Conservation (phyloP, 2,329 filamentous ascomycete species). For the Zasmidium citrigriseum region DNA sequence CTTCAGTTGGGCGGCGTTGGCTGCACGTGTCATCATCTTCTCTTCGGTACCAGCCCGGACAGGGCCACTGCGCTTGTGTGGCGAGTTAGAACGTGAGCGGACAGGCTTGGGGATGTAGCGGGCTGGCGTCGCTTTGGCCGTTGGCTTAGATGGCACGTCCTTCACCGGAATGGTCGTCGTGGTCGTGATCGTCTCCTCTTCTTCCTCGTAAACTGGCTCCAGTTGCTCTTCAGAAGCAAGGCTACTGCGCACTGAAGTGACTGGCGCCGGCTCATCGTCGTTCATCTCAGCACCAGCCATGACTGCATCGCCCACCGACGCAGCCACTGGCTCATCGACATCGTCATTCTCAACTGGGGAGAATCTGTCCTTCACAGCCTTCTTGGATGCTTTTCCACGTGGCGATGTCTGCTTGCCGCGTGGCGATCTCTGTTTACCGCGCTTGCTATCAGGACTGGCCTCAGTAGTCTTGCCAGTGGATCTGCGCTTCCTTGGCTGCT, state of each 20-base stretch:
- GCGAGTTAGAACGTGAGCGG: constrained; percentile 27
- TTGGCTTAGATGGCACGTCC: constrained; percentile 29
- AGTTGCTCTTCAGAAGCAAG: constrained; percentile 30
- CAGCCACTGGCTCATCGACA: background rate
- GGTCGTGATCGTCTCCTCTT: constrained; percentile 26
- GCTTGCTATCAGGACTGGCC: constrained; percentile 11
- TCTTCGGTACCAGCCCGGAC: constrained; percentile 21
- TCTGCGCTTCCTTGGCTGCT: constrained; percentile 33
- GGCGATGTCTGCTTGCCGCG: constrained; percentile 21
- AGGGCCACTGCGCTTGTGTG: constrained; percentile 24
- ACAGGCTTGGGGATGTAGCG: constrained; percentile 22
- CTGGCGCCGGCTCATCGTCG: constrained; percentile 26
- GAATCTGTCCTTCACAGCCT: background rate
- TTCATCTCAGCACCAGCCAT: constrained; percentile 27
- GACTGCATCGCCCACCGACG: constrained; percentile 11
- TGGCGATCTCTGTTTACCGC: too few relatives aligned
- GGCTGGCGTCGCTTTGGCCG: constrained; percentile 31
- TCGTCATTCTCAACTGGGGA: constrained; percentile 1
- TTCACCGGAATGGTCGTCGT: constrained; percentile 24
- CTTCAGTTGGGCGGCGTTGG: constrained; percentile 21
- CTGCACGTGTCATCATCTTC: constrained; percentile 25
- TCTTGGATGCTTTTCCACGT: constrained; percentile 13
- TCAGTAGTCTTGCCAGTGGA: constrained; percentile 24
- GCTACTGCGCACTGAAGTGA: constrained; percentile 13
- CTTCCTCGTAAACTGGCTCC: constrained; percentile 37